These are phyloP conservation scores for Pinus albicaulis DNA, from an alignment of 75 land plant genomes.

Conservation along the genomic window DNA sequence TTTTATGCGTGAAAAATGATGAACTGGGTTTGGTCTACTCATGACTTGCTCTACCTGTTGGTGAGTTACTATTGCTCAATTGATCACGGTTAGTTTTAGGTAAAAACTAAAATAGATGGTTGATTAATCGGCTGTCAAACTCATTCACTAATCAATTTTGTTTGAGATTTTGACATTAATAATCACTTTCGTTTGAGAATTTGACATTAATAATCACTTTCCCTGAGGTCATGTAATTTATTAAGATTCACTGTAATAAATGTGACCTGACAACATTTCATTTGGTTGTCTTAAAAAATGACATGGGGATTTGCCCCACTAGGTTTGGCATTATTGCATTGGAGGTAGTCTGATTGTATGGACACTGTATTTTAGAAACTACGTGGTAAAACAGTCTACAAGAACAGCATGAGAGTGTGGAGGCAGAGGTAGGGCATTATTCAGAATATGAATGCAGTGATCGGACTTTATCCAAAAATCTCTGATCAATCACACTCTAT, in stretches of 20 bases:
- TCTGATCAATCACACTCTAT: slow-evolving; percentile 65
- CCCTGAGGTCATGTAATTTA: not conserved
- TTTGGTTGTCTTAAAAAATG: too few species aligned
- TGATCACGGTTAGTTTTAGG: not conserved
- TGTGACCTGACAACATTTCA: not conserved
- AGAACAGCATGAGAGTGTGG: slow-evolving; percentile 7
- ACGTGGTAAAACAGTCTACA: slow-evolving; percentile 56
- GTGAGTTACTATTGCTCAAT: not conserved
- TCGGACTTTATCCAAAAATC: slow-evolving; percentile 55
- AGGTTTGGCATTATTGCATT: not conserved
- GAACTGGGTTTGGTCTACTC: not conserved
- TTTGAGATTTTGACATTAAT: too few species aligned
- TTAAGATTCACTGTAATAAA: not conserved
- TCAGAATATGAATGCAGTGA: slow-evolving; percentile 31
- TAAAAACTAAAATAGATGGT: not conserved
- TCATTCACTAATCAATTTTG: too few species aligned
- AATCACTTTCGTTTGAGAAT: too few species aligned
- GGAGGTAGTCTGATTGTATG: not conserved
- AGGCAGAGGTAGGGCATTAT: slow-evolving; percentile 28
- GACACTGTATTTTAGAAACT: slow-evolving; percentile 42
- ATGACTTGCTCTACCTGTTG: not conserved
- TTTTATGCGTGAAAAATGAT: too few species aligned
- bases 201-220: too few species aligned
- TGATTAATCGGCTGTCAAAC: not conserved
- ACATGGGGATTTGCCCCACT: not conserved